phyloP scores from a whole-genome alignment of 2,329 filamentous ascomycete genomes.

The Sporothrix pseudoabietina region DNA sequence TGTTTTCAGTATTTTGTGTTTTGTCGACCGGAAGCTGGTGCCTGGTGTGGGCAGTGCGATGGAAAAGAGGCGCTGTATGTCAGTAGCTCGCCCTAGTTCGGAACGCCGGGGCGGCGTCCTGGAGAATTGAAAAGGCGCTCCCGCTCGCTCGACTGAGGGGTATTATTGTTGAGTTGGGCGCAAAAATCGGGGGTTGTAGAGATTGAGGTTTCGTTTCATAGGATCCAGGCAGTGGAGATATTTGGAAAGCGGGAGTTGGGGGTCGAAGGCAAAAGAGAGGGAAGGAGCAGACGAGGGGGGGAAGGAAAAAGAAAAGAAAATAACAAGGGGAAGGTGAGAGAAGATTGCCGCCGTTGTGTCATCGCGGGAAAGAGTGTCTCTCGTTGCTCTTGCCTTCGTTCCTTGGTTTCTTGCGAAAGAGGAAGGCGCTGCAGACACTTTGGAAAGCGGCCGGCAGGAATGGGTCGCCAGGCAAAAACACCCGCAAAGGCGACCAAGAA shows the following conservation, averaged over 20 bases:
- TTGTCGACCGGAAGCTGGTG: not conserved
- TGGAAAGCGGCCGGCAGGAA: conserved; percentile 24
- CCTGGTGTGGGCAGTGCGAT: conserved; percentile 9
- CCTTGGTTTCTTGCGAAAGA: conserved; percentile 14
- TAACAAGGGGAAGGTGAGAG: not conserved
- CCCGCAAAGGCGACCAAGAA: conserved; percentile 9
- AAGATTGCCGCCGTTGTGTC: conserved; percentile 17
- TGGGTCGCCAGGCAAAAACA: conserved; percentile 28
- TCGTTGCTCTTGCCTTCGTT: conserved; percentile 2
- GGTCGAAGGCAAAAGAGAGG: not conserved
- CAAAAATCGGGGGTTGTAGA: conserved; percentile 1
- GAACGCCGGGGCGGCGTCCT: conserved; percentile 17
- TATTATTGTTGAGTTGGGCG: conserved; percentile 1
- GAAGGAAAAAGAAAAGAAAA: not conserved
- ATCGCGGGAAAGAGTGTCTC: conserved; percentile 9
- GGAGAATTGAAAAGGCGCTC: not conserved
- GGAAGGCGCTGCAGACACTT: conserved; percentile 11
- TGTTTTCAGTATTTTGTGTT: not conserved
- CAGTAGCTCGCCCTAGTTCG: conserved; percentile 20
- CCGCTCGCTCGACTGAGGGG: conserved; percentile 14
- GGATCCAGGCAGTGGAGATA: conserved; percentile 7
- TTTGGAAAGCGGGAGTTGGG: not conserved
- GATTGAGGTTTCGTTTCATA: not conserved
- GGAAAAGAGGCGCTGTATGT: conserved; percentile 1
- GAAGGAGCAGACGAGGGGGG: not conserved